Base-by-base conservation (phyloP, 2,329 filamentous ascomycete genomes). In the Cercospora janseana region DNA sequence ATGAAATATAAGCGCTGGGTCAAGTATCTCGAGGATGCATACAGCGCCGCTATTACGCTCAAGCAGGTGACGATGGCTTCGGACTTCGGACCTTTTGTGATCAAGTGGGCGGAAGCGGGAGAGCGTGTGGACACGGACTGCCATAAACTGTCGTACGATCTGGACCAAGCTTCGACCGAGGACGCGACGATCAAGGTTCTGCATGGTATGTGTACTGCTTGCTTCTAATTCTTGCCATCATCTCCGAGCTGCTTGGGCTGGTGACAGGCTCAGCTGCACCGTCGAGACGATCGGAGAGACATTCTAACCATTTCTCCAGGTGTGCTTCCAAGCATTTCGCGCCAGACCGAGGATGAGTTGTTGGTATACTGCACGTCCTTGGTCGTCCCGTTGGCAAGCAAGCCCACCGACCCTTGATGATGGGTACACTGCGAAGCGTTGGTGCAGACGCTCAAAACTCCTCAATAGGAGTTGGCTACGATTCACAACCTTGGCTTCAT, bases 11-110 rank as follows among this genome's bases (percentile, higher is more conserved):
- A 52, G 9, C 24, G 38, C 12, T 57, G 54, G 54, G 6, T 9
- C 6, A 4, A 34, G 8, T 40, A 35, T 26, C 23, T 57, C 3
- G 21, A 47, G 10, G 18, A 44, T 3, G 54, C 51, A 4, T 49
- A 52, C 34, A n/a, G 13, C 4, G 12, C 24, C 12, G 51, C 54
- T 2, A 46, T 52, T 13, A 28, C 47, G 28, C 21, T 57, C 29
- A 50, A 50, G 37, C 55, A 50, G 37, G 35, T 28, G 3, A 32
- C 46, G 1, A 4, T 12, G 4, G 16, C 6, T 9, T 55, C 52
- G 2, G 3, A 15, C 4, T 9, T 44, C 1, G 49, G 49, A 1
- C 45, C 35, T 4, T 52, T 56, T 44, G 40, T n/a, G 15, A 18
- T 38, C 6, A 16, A 13, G 7, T 50, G 23, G 31, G 15, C 41